These are phyloP conservation scores for Colletotrichum paranaense DNA, from an alignment of 2,329 filamentous ascomycete genomes.

Conservation along the genomic window DNA sequence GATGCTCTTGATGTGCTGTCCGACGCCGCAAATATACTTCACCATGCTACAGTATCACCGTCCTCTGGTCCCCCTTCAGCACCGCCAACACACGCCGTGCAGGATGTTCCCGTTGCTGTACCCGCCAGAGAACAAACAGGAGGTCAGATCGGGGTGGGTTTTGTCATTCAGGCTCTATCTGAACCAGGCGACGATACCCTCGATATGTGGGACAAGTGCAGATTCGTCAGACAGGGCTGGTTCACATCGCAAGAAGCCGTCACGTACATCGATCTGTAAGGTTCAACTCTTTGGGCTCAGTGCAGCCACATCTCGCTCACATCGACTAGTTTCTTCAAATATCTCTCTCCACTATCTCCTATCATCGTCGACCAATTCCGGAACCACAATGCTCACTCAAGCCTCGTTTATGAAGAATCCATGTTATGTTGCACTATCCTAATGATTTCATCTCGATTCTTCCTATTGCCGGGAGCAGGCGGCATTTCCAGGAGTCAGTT, in stretches of 20 bases:
- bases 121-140: background rate
- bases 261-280: constrained; percentile 41
- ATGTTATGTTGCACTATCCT: constrained; percentile 39
- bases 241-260: constrained; percentile 43
- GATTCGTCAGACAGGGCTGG: constrained; percentile 41
- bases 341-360: constrained; percentile 10
- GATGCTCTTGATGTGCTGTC: background rate
- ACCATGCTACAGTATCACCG: background rate
- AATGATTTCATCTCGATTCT: constrained; percentile 39
- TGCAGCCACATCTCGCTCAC: background rate
- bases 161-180: constrained; percentile 26
- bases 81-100: background rate
- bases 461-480: constrained; percentile 38
- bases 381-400: constrained; percentile 28
- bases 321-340: constrained; percentile 21
- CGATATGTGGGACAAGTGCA: constrained; percentile 41
- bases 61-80: background rate
- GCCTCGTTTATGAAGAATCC: constrained; percentile 36
- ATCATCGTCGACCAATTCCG: background rate
- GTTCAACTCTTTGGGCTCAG: background rate
- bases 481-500: constrained; percentile 38
- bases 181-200: constrained; percentile 37
- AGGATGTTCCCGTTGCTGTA: background rate
- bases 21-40: background rate
- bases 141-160: background rate